Conservation (phyloP, 441 rosid species). For the Brassica balearica region DNA sequence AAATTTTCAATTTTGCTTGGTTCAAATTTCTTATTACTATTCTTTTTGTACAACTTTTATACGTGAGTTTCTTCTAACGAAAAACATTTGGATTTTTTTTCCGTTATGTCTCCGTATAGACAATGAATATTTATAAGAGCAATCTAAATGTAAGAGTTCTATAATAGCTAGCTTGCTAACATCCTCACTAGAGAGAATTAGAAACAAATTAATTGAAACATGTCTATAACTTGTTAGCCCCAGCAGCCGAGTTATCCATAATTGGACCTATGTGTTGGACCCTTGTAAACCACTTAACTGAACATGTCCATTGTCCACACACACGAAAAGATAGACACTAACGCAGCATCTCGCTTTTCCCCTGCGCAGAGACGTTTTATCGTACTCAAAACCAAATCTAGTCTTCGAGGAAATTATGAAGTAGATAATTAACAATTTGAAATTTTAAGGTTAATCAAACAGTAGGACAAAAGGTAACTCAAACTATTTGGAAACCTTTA, state of each 20-base stretch:
- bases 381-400: not conserved
- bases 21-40: not conserved
- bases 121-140: not conserved
- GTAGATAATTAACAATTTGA: not conserved
- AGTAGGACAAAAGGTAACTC: not conserved
- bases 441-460: slow-evolving; percentile 1
- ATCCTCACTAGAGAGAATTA: not conserved
- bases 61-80: not conserved
- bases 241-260: slow-evolving; percentile 14
- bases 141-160: not conserved
- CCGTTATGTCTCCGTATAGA: not conserved
- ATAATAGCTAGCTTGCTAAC: not conserved
- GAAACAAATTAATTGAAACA: not conserved
- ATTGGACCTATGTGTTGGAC: slow-evolving; percentile 13
- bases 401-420: not conserved
- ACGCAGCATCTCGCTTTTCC: not conserved
- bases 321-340: slow-evolving; percentile 6
- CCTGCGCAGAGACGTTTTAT: not conserved
- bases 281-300: not conserved
- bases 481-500: not conserved
- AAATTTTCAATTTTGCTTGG: not conserved
- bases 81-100: not conserved
- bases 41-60: not conserved
- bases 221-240: slow-evolving; percentile 5
- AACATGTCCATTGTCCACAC: slow-evolving; percentile 1